These are phyloP conservation scores for Arthonia radiata DNA, from an alignment of 495 filamentous ascomycete genomes.

Conservation along the genomic window DNA sequence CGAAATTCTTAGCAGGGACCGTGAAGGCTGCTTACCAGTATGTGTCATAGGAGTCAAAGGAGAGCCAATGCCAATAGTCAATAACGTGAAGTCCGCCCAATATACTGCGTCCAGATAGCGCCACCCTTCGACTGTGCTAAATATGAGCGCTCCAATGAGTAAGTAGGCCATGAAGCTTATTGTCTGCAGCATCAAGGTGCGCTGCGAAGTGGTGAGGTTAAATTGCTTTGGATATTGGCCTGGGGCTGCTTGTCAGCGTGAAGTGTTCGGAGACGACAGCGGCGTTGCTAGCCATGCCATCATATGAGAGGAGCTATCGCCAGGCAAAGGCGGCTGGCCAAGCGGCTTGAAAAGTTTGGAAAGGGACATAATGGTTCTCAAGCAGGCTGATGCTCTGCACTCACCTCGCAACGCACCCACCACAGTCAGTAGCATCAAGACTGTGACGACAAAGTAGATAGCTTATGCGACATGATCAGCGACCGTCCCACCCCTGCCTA, in stretches of 20 bases:
- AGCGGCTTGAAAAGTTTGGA: too few relatives aligned
- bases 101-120: constrained; percentile 54
- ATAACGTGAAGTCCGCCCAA: constrained; percentile 61
- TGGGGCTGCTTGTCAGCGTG: too few relatives aligned
- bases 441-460: constrained; percentile 55
- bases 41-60: constrained; percentile 38
- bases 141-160: constrained; percentile 46
- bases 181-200: constrained; percentile 74
- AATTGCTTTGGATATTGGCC: constrained; percentile 47
- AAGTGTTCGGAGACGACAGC: too few relatives aligned
- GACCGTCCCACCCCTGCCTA: too few relatives aligned
- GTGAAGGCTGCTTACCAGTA: too few relatives aligned
- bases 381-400: too few relatives aligned
- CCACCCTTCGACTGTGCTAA: constrained; percentile 52
- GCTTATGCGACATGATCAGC: too few relatives aligned
- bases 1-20: too few relatives aligned
- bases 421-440: constrained; percentile 43
- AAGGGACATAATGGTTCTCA: too few relatives aligned
- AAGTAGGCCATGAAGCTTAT: constrained; percentile 57
- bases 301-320: too few relatives aligned
- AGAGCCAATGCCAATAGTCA: constrained; percentile 57
- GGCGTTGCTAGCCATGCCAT: too few relatives aligned
- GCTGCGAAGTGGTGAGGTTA: constrained; percentile 43
- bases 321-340: too few relatives aligned
- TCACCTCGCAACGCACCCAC: constrained; percentile 40